Evolutionary conservation across 164 flowering plant species (phyloP).

Genomic region (Chimonanthus praecox): DNA sequence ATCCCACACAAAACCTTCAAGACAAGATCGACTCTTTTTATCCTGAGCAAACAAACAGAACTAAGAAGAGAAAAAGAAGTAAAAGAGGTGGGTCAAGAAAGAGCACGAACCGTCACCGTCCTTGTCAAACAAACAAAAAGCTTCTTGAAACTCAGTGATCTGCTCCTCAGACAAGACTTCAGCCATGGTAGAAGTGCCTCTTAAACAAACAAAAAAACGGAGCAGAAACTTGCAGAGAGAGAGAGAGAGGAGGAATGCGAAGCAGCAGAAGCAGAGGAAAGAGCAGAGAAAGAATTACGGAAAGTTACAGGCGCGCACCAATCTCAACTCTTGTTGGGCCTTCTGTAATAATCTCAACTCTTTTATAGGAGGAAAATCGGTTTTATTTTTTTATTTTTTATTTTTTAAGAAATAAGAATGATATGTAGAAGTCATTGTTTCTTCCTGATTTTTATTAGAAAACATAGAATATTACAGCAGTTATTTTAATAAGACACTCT

Average conservation of each 20-base stretch:
- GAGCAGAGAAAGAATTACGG: not conserved
- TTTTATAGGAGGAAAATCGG: too few species aligned
- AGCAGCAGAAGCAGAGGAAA: conserved; percentile 1
- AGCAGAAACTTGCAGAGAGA: not conserved
- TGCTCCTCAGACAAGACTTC: conserved; percentile 30
- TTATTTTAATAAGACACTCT: too few species aligned
- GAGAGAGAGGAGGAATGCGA: not conserved
- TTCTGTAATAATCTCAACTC: too few species aligned
- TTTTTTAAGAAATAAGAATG: too few species aligned
- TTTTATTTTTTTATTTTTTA: too few species aligned
- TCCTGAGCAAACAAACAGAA: not conserved
- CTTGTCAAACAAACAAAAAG: conserved; percentile 35
- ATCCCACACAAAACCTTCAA: not conserved
- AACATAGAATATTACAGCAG: too few species aligned
- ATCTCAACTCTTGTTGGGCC: too few species aligned
- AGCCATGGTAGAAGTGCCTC: conserved; percentile 10
- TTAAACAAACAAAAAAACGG: not conserved
- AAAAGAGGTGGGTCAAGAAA: not conserved
- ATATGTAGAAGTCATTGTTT: too few species aligned
- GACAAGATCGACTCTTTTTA: not conserved
- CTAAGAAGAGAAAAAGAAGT: not conserved
- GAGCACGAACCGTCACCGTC: conserved; percentile 21
- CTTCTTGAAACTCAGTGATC: conserved; percentile 44
- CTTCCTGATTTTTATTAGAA: too few species aligned
- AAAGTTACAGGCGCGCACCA: not conserved